Conservation (phyloP, 257 asterid genomes). For the Paraleonurus japonicus region DNA sequence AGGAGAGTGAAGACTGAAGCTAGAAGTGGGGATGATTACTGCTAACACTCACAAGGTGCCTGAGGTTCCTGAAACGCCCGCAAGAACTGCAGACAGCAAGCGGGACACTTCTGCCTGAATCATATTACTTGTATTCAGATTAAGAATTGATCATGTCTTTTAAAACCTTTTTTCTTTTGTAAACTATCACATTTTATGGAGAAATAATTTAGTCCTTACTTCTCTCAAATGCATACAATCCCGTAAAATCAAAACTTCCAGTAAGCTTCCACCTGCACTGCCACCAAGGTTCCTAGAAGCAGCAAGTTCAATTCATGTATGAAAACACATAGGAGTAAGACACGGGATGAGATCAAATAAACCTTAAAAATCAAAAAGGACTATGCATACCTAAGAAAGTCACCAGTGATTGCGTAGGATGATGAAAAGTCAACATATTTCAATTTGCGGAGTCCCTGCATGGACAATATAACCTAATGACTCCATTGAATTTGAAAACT, state of each 20-base stretch:
- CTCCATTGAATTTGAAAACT: background rate
- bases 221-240: conserved; percentile 84
- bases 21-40: background rate
- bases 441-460: conserved; percentile 73
- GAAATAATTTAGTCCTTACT: conserved; percentile 38
- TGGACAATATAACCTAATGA: background rate
- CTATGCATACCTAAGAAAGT: conserved; percentile 68
- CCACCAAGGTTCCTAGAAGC: conserved; percentile 69
- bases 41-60: conserved; percentile 63
- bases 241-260: conserved; percentile 68
- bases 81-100: conserved; percentile 59
- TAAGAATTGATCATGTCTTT: conserved; percentile 6
- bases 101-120: conserved; percentile 79
- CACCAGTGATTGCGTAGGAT: conserved; percentile 69
- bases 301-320: conserved; percentile 4
- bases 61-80: conserved; percentile 68
- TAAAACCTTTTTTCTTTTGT: background rate
- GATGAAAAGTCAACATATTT: conserved; percentile 75
- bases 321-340: conserved; percentile 1
- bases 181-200: background rate
- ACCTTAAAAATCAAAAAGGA: background rate
- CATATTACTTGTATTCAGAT: conserved; percentile 19
- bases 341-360: background rate
- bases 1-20: background rate
- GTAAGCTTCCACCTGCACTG: conserved; percentile 47